phyloP scores from a whole-genome alignment of 352 stramenopile species.

The Phytophthora tubulina region DNA sequence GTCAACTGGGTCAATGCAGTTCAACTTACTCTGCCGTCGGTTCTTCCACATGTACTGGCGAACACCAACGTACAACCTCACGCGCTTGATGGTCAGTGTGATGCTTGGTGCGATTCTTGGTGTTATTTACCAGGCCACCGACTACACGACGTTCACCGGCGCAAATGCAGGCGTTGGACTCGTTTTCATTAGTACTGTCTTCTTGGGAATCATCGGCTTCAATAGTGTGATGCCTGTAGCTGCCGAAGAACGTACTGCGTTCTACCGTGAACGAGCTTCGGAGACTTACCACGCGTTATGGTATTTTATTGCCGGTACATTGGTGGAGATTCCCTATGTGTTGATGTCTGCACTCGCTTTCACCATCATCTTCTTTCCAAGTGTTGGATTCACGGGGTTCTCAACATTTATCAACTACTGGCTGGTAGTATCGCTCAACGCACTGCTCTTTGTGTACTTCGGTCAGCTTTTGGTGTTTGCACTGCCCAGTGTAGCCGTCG shows the following conservation, averaged over 20 bases:
- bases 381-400: conserved; percentile 52
- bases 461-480: conserved; percentile 61
- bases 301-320: conserved; percentile 82
- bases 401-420: conserved; percentile 53
- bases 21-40: conserved; percentile 59
- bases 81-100: conserved; percentile 73
- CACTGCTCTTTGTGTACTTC: conserved; percentile 60
- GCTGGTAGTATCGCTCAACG: conserved; percentile 55
- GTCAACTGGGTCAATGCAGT: conserved; percentile 31
- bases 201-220: conserved; percentile 84
- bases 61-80: conserved; percentile 83
- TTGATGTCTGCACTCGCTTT: conserved; percentile 50
- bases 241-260: conserved; percentile 82
- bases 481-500: conserved; percentile 55
- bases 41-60: conserved; percentile 88
- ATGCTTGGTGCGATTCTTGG: conserved; percentile 81
- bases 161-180: conserved; percentile 68
- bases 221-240: conserved; percentile 85
- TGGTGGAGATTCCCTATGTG: conserved; percentile 84
- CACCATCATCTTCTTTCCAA: conserved; percentile 53
- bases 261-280: conserved; percentile 93
- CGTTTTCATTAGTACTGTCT: conserved; percentile 87
- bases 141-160: conserved; percentile 59
- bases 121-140: conserved; percentile 70
- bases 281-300: conserved; percentile 91